Conservation (phyloP, 352 stramenopile species). For the Phytophthora palmivora region DNA sequence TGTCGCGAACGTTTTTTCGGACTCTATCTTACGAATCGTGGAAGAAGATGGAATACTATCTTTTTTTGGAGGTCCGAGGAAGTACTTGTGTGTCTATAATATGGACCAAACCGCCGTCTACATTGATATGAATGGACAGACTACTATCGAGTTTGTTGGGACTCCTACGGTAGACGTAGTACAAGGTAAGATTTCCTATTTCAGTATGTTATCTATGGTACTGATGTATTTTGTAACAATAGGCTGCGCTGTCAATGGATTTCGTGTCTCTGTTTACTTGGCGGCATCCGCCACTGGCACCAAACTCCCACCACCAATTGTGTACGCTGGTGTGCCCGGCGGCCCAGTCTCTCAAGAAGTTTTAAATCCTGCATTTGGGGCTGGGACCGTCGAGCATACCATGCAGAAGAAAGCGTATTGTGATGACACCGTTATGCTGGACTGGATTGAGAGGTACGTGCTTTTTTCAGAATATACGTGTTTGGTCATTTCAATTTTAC, state of each 20-base stretch:
- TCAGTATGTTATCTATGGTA: constrained; percentile 1
- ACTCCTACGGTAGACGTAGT: constrained; percentile 4
- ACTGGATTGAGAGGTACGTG: constrained; percentile 9
- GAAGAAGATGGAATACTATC: constrained; percentile 5
- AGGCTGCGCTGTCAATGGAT: constrained; percentile 3
- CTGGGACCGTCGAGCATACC: constrained; percentile 4
- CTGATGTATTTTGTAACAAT: neutral
- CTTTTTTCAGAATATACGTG: constrained; percentile 1
- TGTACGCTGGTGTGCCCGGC: constrained; percentile 5
- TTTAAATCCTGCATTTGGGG: neutral
- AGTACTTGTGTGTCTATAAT: neutral
- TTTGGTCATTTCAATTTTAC: no score
- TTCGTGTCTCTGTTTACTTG: neutral
- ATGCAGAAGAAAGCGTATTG: constrained; percentile 9
- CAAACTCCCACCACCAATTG: constrained; percentile 1
- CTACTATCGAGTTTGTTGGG: no score
- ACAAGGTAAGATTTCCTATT: constrained; percentile 7
- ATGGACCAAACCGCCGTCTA: constrained; percentile 14
- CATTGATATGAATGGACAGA: constrained; percentile 3
- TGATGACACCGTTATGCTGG: constrained; percentile 3
- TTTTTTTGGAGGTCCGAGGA: neutral
- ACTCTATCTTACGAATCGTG: neutral
- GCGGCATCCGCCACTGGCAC: constrained; percentile 2
- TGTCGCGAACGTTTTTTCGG: neutral
- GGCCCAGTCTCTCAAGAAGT: constrained; percentile 10